Conservation (phyloP, 495 filamentous ascomycete species). For the Lophiotrema nucula region DNA sequence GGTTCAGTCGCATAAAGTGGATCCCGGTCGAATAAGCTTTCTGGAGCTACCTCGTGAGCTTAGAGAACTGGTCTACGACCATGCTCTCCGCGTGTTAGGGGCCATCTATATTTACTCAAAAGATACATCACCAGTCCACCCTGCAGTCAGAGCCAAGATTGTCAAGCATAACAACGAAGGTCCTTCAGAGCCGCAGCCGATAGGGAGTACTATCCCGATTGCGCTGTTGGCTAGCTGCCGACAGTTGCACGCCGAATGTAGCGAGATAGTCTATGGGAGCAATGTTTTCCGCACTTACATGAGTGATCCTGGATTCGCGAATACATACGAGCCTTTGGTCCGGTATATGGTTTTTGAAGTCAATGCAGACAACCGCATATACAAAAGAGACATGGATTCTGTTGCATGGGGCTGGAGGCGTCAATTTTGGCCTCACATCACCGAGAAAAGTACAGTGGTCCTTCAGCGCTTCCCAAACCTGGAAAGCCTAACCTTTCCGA, state of each 20-base stretch:
- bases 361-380: constrained; percentile 11
- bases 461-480: constrained; percentile 11
- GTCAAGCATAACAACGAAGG: constrained; percentile 13
- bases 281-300: constrained; percentile 30
- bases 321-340: background rate
- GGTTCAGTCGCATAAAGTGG: constrained; percentile 12
- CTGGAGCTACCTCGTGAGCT: constrained; percentile 22
- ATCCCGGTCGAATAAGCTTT: background rate
- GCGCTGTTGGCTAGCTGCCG: constrained; percentile 32
- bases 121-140: constrained; percentile 2
- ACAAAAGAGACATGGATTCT: constrained; percentile 3
- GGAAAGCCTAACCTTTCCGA: constrained; percentile 11
- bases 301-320: constrained; percentile 5
- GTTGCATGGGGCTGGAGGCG: constrained; percentile 15
- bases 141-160: constrained; percentile 1
- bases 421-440: constrained; percentile 17
- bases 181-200: constrained; percentile 1
- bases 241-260: constrained; percentile 34
- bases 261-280: constrained; percentile 36
- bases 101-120: constrained; percentile 17
- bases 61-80: constrained; percentile 12
- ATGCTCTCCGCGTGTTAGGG: constrained; percentile 4
- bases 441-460: background rate
- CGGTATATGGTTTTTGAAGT: constrained; percentile 10
- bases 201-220: background rate